These are phyloP conservation scores for Phytophthora capsici DNA, from an alignment of 352 stramenopile genomes.

Conservation along the genomic window DNA sequence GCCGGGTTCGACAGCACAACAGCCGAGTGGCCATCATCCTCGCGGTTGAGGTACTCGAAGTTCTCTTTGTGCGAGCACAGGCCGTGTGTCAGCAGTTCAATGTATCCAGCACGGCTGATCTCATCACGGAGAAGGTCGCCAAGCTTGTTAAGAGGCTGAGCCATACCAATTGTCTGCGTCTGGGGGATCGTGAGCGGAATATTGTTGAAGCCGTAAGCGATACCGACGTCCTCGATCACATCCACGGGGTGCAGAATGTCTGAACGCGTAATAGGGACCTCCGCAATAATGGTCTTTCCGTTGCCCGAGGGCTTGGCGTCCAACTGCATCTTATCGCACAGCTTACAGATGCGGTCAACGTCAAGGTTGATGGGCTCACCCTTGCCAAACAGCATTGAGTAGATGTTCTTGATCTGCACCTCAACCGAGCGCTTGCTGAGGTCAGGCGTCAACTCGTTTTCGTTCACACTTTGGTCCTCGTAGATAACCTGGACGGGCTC, in stretches of 20 bases:
- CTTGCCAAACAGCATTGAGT: conserved; percentile 90
- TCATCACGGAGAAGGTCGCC: conserved; percentile 98
- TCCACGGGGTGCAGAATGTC: conserved; percentile 99
- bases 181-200: conserved; percentile 95
- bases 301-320: conserved; percentile 77
- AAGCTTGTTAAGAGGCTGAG: conserved; percentile 98
- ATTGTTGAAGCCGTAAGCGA: conserved; percentile 99
- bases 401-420: conserved; percentile 86
- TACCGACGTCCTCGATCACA: conserved; percentile 99
- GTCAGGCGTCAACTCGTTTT: conserved; percentile 91
- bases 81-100: conserved; percentile 98
- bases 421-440: conserved; percentile 91
- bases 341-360: conserved; percentile 86
- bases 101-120: conserved; percentile 97
- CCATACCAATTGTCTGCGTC: conserved; percentile 95
- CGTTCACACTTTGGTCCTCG: conserved; percentile 80
- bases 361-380: conserved; percentile 80
- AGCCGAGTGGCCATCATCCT: conserved; percentile 84
- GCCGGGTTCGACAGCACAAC: conserved; percentile 98
- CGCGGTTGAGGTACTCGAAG: conserved; percentile 93
- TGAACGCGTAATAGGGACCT: conserved; percentile 96
- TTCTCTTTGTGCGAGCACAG: conserved; percentile 98
- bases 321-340: conserved; percentile 99
- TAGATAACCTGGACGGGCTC: conserved; percentile 98
- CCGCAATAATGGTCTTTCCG: conserved; percentile 86